These are phyloP conservation scores for Verticillium albo-atrum DNA, from an alignment of 2,329 filamentous ascomycete genomes.

Conservation along the genomic window DNA sequence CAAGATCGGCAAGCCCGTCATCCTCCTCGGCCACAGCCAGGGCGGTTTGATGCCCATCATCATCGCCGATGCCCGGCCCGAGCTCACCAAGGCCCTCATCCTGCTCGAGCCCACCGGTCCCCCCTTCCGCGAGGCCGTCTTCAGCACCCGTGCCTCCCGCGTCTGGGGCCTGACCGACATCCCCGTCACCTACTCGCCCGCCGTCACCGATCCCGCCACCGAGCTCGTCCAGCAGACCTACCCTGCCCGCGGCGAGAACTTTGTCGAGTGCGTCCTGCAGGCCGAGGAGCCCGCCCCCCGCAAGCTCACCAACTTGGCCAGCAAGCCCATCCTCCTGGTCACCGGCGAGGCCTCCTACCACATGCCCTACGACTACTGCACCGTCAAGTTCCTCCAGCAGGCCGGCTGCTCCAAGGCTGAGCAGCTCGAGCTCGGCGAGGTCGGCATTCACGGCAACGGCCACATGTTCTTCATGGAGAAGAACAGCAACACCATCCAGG, in stretches of 20 bases:
- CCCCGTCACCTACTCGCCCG: conserved; percentile 42
- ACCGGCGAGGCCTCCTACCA: conserved; percentile 41
- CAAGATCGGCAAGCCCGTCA: conserved; percentile 32
- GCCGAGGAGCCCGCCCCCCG: conserved; percentile 25
- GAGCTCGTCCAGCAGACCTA: conserved; percentile 27
- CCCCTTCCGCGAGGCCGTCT: conserved; percentile 37
- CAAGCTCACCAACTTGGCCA: conserved; percentile 27
- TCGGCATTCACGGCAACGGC: conserved; percentile 37
- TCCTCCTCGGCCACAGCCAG: conserved; percentile 40
- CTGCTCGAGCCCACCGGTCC: conserved; percentile 42
- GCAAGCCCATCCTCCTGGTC: conserved; percentile 30
- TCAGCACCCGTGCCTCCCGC: conserved; percentile 26
- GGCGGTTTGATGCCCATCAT: conserved; percentile 37
- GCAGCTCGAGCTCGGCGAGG: conserved; percentile 29
- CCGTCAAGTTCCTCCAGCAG: conserved; percentile 34
- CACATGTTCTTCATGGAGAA: conserved; percentile 46
- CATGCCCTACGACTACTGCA: conserved; percentile 39
- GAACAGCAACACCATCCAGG: conserved; percentile 36
- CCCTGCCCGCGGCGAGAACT: conserved; percentile 14
- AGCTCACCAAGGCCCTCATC: conserved; percentile 34
- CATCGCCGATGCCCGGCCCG: conserved; percentile 34
- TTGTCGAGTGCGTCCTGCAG: conserved; percentile 28
- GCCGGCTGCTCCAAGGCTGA: conserved; percentile 30
- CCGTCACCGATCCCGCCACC: conserved; percentile 26
- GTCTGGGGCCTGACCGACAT: conserved; percentile 43